Base-by-base conservation (phyloP, 2,329 filamentous ascomycete species). In the Malbranchea cinnamomea region DNA sequence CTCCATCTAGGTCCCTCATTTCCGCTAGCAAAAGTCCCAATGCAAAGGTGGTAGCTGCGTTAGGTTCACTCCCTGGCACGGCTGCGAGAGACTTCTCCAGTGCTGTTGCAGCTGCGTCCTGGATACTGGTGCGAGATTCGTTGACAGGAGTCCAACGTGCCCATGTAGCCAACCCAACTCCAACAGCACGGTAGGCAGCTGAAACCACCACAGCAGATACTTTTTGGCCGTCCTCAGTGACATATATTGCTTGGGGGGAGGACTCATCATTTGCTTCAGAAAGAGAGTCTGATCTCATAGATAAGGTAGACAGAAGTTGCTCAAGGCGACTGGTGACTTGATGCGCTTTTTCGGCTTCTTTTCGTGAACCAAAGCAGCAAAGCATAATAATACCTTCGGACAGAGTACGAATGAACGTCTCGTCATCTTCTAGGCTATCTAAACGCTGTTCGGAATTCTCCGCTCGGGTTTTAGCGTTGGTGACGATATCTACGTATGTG, bases 401-500 rank as follows among this genome's bases (percentile, higher is more conserved):
- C 27, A 85, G 71, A 0, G 84, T 91, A 44, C 75, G 69, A 11
- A 95, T 54, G 4, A 89, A 71, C 0, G 67, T 76, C 11, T 74
- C 74, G 43, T 93, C 80, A 32, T 78, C 69, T 44, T 98, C 89
- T 16, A 94, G 63, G 41, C 82, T 70, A 2, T 81, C 76, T 2
- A 71, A 74, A 10, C 45, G 49, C n/a, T 56, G 44, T 1, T 50
- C 66, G 14, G 62, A 62, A 56, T 92, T 91, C 43, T 81, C 74
- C 3, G 83, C 74, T 23, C 85, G 71, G 12, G 82, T 80, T 55
- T 87, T 92, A 33, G 78, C 83, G 47, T 79, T 79, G 37, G 76
- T 78, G 32, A 93, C 71, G 39, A 98, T 80, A 32, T 91, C 81
- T 21, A 92, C 63, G 52, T 95, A 98, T 1, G 85, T 85, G 50